These are phyloP conservation scores for Rhodotorula sp. DNA, from an alignment of 1,284 basidiomycete genomes.

Conservation along the genomic window DNA sequence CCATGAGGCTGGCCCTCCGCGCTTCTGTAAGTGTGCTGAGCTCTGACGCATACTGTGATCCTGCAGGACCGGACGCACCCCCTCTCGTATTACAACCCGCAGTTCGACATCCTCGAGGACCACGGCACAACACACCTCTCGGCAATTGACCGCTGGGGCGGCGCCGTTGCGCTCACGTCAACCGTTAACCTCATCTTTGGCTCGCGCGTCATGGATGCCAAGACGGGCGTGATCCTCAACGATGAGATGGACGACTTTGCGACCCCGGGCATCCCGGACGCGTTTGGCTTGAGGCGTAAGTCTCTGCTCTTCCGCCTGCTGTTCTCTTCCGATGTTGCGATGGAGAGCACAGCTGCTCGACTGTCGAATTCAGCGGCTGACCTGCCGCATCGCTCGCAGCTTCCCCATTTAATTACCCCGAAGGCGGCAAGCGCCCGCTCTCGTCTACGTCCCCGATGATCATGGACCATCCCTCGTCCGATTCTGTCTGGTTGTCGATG, in stretches of 20 bases:
- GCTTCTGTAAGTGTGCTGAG: too few species aligned
- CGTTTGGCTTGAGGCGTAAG: constrained; percentile 65
- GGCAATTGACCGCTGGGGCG: constrained; percentile 76
- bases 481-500: constrained; percentile 68
- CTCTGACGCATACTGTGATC: background rate
- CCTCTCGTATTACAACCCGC: constrained; percentile 78
- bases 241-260: constrained; percentile 80
- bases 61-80: constrained; percentile 72
- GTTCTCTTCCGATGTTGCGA: background rate
- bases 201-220: constrained; percentile 76
- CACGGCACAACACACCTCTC: constrained; percentile 89
- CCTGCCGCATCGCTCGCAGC: constrained; percentile 14
- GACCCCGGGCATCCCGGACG: constrained; percentile 74
- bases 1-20: too few species aligned
- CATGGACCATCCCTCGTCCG: constrained; percentile 60
- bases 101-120: constrained; percentile 72
- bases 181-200: constrained; percentile 88
- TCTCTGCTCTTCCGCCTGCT: too few species aligned
- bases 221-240: constrained; percentile 84
- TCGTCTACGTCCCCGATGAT: constrained; percentile 82
- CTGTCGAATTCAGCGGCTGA: background rate
- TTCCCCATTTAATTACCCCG: constrained; percentile 70
- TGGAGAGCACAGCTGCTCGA: background rate
- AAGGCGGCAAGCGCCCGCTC: constrained; percentile 75
- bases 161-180: constrained; percentile 80